Evolutionary conservation across 495 filamentous ascomycete genomes (phyloP), one percentile per base, ranked within the genome.

Genomic region (Hypoxylon trugodes): DNA sequence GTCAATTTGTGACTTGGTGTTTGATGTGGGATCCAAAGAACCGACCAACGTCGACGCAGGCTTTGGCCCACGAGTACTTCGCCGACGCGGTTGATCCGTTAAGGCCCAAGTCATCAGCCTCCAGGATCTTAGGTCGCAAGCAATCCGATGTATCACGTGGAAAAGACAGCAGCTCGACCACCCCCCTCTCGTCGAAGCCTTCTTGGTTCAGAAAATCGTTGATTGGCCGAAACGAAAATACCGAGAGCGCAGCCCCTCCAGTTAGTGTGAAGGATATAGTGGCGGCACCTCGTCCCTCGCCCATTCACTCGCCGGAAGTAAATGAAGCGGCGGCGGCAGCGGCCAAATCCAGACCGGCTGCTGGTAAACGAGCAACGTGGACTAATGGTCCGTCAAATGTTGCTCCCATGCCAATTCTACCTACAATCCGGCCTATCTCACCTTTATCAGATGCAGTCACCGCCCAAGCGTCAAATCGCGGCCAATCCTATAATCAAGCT

Each of bases 1-100:
- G 87, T 65, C 83, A 93, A 24, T 97, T 99, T 69, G 96, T 99
- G 43, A 98, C 96, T 1, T 97, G 93, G 93, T 99, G 96, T 78
- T 76, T 99, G 58, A 96, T 98, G 95, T 99, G 96, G 96, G 96
- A 99, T 76, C 96, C 96, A 12, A 93, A 93, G 77, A 87, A 79
- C 73, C 83, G 96, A 53, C 96, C 96, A 43, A 99, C 96, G n/a
- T 96, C 93, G 26, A 86, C 88, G 0, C 93, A 98, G 74, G 94
- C 96, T 7, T 75, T 98, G 66, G 88, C 87, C 26, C 96, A 98
- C 70, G 94, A 97, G 64, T 99, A 93, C 75, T 99, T 99, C 71
- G 79, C 83, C n/a, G 96, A 98, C 78, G 96, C 96, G 1, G 85
- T 95, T 21, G 96, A 99, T 73, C 96, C 96, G 16, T 71, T 98